Evolutionary conservation across 2,329 filamentous ascomycete genomes (phyloP).

Genomic region (Thermoascus crustaceus): DNA sequence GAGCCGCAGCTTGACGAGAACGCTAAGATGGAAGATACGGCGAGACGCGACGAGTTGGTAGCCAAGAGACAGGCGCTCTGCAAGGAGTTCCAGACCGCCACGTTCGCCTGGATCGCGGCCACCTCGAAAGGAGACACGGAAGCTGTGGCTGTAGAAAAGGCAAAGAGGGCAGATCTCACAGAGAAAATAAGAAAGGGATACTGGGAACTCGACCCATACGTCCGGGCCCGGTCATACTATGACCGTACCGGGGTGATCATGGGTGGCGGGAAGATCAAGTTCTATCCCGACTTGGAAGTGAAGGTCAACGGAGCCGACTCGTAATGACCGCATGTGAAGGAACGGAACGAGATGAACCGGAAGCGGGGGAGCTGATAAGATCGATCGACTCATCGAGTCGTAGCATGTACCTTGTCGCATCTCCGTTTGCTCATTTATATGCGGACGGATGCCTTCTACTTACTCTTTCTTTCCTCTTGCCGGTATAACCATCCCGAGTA

Average conservation of each 20-base stretch:
- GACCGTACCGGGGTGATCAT: conserved; percentile 70
- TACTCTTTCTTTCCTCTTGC: too few relatives aligned
- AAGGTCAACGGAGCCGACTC: too few relatives aligned
- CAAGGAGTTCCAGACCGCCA: conserved; percentile 64
- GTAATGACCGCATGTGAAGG: too few relatives aligned
- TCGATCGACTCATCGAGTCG: too few relatives aligned
- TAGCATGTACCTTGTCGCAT: too few relatives aligned
- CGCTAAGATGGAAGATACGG: conserved; percentile 59
- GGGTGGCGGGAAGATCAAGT: conserved; percentile 59
- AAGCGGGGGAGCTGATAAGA: too few relatives aligned
- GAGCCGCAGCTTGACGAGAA: conserved; percentile 75
- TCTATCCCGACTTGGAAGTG: conserved; percentile 48
- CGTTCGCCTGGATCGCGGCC: conserved; percentile 63
- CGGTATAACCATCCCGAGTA: too few relatives aligned
- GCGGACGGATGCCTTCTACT: too few relatives aligned
- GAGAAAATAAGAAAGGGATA: conserved; percentile 63
- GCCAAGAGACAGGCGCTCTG: conserved; percentile 58
- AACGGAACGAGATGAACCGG: too few relatives aligned
- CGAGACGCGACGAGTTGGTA: conserved; percentile 56
- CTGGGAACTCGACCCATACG: conserved; percentile 81
- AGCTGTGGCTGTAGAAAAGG: conserved; percentile 44
- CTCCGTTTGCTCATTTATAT: too few relatives aligned
- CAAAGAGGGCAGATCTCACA: conserved; percentile 55
- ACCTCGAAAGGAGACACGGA: conserved; percentile 36
- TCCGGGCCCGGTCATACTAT: conserved; percentile 75